These are phyloP conservation scores for Diplodia intermedia DNA, from an alignment of 2,329 filamentous ascomycete genomes.

Conservation along the genomic window DNA sequence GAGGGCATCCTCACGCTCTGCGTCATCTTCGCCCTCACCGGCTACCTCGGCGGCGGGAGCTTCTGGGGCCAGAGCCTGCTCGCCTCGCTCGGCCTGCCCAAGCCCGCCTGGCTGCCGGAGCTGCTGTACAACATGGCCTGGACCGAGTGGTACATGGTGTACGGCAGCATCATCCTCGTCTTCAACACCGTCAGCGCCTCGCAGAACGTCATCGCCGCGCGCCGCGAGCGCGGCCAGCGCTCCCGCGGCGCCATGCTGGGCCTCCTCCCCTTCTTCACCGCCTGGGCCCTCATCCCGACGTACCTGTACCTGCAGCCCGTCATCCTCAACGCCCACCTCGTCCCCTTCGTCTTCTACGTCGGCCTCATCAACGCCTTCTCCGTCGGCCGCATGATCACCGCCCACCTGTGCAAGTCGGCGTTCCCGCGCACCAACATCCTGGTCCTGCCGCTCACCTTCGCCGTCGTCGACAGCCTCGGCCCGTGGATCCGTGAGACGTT, in stretches of 20 bases:
- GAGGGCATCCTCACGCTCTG: slow-evolving; percentile 90
- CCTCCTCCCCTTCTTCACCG: slow-evolving; percentile 77
- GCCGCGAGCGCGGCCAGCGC: slow-evolving; percentile 74
- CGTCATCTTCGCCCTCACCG: slow-evolving; percentile 81
- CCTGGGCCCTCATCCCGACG: slow-evolving; percentile 76
- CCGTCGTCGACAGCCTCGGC: slow-evolving; percentile 80
- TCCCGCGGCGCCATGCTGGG: slow-evolving; percentile 79
- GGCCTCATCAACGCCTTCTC: slow-evolving; percentile 93
- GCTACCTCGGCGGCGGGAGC: slow-evolving; percentile 81
- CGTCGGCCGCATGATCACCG: slow-evolving; percentile 94
- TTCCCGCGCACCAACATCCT: slow-evolving; percentile 94
- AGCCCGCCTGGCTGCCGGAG: slow-evolving; percentile 69
- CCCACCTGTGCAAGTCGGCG: slow-evolving; percentile 83
- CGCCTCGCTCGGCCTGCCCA: slow-evolving; percentile 70
- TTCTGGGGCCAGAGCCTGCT: slow-evolving; percentile 93
- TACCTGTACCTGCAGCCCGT: slow-evolving; percentile 87
- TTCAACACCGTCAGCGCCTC: slow-evolving; percentile 83
- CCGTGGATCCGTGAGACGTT: slow-evolving; percentile 63
- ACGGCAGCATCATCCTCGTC: slow-evolving; percentile 80
- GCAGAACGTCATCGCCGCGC: slow-evolving; percentile 82
- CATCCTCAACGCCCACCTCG: slow-evolving; percentile 81
- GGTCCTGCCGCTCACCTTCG: slow-evolving; percentile 76
- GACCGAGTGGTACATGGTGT: slow-evolving; percentile 90
- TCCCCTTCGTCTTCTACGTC: slow-evolving; percentile 88
- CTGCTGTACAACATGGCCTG: slow-evolving; percentile 80